phyloP scores from a whole-genome alignment of 805 yeast species.

The Metschnikowia dekortorum region DNA sequence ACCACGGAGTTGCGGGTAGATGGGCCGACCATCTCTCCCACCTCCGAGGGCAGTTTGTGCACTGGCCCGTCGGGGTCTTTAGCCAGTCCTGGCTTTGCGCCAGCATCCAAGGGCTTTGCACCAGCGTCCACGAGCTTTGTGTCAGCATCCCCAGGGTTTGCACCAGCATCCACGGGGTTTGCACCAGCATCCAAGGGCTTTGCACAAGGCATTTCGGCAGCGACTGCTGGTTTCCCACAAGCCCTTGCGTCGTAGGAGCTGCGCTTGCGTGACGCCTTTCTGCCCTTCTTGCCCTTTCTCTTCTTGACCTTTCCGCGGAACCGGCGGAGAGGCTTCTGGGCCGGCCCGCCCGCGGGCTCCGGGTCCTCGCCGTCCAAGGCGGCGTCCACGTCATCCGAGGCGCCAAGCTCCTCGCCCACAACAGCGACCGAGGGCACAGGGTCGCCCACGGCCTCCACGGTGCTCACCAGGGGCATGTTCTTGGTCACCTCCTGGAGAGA shows the following conservation, averaged over 20 bases:
- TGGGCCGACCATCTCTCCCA: no score
- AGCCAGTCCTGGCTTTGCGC: no score
- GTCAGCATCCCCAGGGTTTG: background rate
- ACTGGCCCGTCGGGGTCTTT: no score
- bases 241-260: background rate
- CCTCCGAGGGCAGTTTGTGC: no score
- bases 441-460: background rate
- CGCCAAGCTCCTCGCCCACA: no score
- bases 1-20: background rate
- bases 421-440: background rate
- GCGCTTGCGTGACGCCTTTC: background rate
- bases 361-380: background rate
- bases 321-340: background rate
- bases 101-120: background rate
- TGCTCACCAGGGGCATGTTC: background rate
- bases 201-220: no score
- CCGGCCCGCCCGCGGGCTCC: background rate
- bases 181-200: no score
- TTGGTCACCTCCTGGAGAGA: background rate
- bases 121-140: background rate
- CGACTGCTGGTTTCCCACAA: background rate
- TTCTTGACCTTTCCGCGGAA: background rate
- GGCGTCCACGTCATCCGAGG: no score
- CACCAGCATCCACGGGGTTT: no score
- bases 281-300: background rate